Conservation (phyloP, 2,329 filamentous ascomycete species). For the Chaetomiaceae sp. region DNA sequence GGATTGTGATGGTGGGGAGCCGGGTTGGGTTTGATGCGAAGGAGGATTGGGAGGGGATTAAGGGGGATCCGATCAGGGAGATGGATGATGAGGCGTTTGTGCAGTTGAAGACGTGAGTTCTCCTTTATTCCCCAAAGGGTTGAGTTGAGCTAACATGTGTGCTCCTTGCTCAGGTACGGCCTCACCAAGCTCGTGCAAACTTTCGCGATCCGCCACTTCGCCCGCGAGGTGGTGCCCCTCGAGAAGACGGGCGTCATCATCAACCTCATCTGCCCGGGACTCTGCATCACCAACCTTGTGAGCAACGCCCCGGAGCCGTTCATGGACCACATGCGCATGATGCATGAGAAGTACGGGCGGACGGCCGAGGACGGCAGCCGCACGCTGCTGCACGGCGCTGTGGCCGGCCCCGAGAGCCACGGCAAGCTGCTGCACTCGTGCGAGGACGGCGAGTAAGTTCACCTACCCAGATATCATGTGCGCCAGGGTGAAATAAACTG, state of each 20-base stretch:
- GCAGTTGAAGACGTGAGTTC: neutral
- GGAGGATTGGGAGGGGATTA: slow-evolving; percentile 16
- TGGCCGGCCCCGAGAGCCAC: slow-evolving; percentile 32
- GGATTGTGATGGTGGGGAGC: slow-evolving; percentile 25
- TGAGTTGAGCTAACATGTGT: neutral
- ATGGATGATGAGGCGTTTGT: slow-evolving; percentile 4
- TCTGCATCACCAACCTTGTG: slow-evolving; percentile 20
- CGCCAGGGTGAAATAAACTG: neutral
- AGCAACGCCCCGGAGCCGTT: slow-evolving; percentile 3
- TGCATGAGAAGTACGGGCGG: slow-evolving; percentile 34
- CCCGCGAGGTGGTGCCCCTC: slow-evolving; percentile 24
- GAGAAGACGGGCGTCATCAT: slow-evolving; percentile 30
- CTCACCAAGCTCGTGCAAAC: slow-evolving; percentile 15
- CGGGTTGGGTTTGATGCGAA: slow-evolving; percentile 12
- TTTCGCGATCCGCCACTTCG: slow-evolving; percentile 28
- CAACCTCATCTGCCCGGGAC: slow-evolving; percentile 31
- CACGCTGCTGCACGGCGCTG: slow-evolving; percentile 29
- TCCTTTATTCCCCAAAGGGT: neutral
- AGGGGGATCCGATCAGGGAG: slow-evolving; percentile 13
- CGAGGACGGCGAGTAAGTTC: slow-evolving; percentile 28
- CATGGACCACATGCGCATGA: neutral
- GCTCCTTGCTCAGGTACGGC: slow-evolving; percentile 5
- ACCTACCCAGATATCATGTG: too few species aligned
- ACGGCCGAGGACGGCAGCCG: slow-evolving; percentile 43
- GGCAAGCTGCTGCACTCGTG: slow-evolving; percentile 35